Evolutionary conservation across 495 filamentous ascomycete species (phyloP).

Genomic region (Niebla homalea): DNA sequence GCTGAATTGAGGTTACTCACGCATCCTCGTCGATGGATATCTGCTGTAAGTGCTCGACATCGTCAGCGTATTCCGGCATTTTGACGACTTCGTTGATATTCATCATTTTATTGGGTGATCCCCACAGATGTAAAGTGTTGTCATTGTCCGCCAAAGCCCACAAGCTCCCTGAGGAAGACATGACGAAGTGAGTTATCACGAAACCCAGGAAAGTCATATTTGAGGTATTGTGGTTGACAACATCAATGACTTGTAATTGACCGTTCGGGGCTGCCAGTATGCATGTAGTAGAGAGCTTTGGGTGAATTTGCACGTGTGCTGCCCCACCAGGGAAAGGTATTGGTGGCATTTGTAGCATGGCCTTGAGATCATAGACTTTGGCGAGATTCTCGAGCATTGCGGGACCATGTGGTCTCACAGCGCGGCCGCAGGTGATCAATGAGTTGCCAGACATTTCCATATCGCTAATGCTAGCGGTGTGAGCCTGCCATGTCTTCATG

Average conservation of each 20-base stretch:
- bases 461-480: slow-evolving; percentile 71
- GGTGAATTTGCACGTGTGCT: slow-evolving; percentile 89
- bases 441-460: slow-evolving; percentile 92
- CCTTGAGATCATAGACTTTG: slow-evolving; percentile 89
- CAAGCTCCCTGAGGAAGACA: slow-evolving; percentile 84
- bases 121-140: slow-evolving; percentile 77
- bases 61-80: slow-evolving; percentile 64
- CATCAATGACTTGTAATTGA: slow-evolving; percentile 84
- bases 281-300: slow-evolving; percentile 80
- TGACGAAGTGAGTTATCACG: slow-evolving; percentile 62
- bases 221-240: slow-evolving; percentile 85
- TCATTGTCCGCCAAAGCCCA: slow-evolving; percentile 70
- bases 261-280: slow-evolving; percentile 82
- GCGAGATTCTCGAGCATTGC: slow-evolving; percentile 76
- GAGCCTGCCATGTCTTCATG: slow-evolving; percentile 77
- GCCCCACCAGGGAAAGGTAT: slow-evolving; percentile 86
- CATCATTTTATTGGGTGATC: slow-evolving; percentile 64
- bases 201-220: slow-evolving; percentile 65
- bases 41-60: slow-evolving; percentile 32
- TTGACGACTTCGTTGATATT: slow-evolving; percentile 77
- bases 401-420: slow-evolving; percentile 48
- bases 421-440: slow-evolving; percentile 90
- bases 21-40: slow-evolving; percentile 59
- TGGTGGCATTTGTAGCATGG: slow-evolving; percentile 66
- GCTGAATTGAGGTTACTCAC: slow-evolving; percentile 29